Conservation (phyloP, 495 filamentous ascomycete species). For the Aspergillus indologenus region DNA sequence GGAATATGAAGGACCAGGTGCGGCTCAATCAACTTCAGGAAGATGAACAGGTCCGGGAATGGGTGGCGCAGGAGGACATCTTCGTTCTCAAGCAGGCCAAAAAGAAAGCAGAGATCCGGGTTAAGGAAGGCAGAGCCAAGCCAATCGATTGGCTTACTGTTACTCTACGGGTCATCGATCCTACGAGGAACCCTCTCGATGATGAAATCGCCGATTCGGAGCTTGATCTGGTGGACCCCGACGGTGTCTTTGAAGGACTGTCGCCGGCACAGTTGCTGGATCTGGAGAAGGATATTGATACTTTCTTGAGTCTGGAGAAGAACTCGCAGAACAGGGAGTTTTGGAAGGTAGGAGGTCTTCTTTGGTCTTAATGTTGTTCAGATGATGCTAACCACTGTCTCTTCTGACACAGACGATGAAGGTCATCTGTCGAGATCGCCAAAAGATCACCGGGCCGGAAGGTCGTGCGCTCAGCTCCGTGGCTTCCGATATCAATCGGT, state of each 20-base stretch:
- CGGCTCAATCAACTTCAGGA: conserved; percentile 61
- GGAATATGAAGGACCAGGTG: conserved; percentile 48
- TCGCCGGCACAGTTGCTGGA: conserved; percentile 68
- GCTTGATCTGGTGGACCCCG: conserved; percentile 76
- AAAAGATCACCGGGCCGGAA: conserved; percentile 63
- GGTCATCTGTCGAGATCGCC: conserved; percentile 76
- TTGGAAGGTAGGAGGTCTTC: conserved; percentile 60
- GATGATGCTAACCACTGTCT: conserved; percentile 21
- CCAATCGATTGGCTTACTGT: conserved; percentile 96
- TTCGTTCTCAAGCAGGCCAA: conserved; percentile 97
- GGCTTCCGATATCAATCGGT: conserved; percentile 79
- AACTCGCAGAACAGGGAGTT: conserved; percentile 77
- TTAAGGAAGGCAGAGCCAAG: conserved; percentile 88
- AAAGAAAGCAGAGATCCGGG: conserved; percentile 94
- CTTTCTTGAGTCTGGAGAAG: conserved; percentile 76
- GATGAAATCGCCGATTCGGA: conserved; percentile 78
- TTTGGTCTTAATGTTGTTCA: neutral
- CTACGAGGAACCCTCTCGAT: conserved; percentile 72
- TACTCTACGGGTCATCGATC: conserved; percentile 81
- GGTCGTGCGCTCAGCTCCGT: conserved; percentile 78
- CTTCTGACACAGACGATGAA: conserved; percentile 61
- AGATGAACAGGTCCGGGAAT: conserved; percentile 75
- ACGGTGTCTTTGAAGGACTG: conserved; percentile 75
- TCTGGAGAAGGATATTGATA: conserved; percentile 81
- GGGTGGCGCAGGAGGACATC: conserved; percentile 90